Conservation (phyloP, 2,329 filamentous ascomycete species). For the Fusarium buharicum region DNA sequence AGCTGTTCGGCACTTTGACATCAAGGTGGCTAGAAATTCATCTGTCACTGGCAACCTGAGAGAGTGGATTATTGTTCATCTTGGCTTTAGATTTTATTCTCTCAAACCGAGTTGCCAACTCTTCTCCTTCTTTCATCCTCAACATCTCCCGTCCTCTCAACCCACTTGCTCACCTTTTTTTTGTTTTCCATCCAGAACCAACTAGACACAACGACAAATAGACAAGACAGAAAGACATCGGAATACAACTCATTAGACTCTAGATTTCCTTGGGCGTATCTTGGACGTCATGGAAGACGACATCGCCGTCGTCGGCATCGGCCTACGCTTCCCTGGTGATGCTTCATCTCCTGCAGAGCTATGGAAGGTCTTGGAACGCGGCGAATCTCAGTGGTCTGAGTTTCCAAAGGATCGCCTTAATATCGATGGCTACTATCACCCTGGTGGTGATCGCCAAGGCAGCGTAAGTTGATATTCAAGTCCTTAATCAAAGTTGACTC, state of each 20-base stretch:
- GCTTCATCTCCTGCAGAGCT: conserved; percentile 57
- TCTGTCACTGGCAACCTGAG: background rate
- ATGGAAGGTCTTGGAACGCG: conserved; percentile 60
- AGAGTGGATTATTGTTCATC: background rate
- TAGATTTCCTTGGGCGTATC: conserved; percentile 4
- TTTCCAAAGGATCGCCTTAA: conserved; percentile 62
- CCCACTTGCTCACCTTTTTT: background rate
- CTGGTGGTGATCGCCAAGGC: conserved; percentile 60
- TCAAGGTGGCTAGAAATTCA: background rate
- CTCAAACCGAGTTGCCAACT: background rate
- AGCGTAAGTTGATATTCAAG: conserved; percentile 52
- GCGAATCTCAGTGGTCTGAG: conserved; percentile 60
- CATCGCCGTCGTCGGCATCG: conserved; percentile 63
- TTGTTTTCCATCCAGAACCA: background rate
- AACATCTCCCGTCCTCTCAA: conserved; percentile 2
- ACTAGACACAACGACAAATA: background rate
- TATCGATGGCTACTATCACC: conserved; percentile 64
- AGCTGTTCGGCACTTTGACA: conserved; percentile 3
- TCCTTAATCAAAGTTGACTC: background rate
- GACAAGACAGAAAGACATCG: background rate
- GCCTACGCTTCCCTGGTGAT: conserved; percentile 63
- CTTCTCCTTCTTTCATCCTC: conserved; percentile 3
- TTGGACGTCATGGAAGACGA: conserved; percentile 50
- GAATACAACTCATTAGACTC: background rate
- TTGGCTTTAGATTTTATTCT: background rate